Evolutionary conservation across 2,329 filamentous ascomycete species (phyloP), one percentile per base, ranked within the genome.

Genomic region (Xylaria sp.): DNA sequence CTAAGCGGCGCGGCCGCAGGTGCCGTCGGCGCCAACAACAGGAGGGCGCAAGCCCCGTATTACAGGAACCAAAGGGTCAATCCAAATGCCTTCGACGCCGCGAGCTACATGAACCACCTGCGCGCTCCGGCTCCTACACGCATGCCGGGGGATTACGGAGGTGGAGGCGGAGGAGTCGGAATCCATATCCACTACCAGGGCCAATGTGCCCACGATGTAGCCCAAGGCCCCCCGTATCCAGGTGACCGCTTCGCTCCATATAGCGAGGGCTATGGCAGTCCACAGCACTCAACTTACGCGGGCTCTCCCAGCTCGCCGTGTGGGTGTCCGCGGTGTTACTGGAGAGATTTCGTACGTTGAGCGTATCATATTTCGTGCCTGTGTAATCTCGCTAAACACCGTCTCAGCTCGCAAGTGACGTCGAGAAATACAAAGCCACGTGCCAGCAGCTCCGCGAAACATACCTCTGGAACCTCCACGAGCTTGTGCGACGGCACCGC

Each of bases 321-420:
- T 59, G 75, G 71, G 58, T 76, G 75, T 54, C 61, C 72, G 7
- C 69, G 72, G 39, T 76, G 74, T 10, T 75, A 76, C 50, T 76
- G 74, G 61, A 72, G 68, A 50, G 73, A 73, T 32, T 75, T 76
- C 62, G 75, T 76, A 65, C 62, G 75, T 66, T 62, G 34, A 9
- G 46, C n/a, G 13, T 32, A n/a, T 60, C 56, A 23, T 37, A 10
- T 34, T 48, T 25, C 20, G 8, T 20, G n/a, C 10, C n/a, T 39
- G 5, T 56, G 8, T 7, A 28, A n/a, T 57, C 8, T 7, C 13
- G 12, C 15, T 57, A 70, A 55, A 73, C 64, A 63, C 34, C 8
- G 12, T 18, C 28, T 10, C 39, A 76, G 75, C 72, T 76, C 51
- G 71, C 64, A n/a, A 67, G 69, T 44, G 73, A 75, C 46, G 71